phyloP scores from a whole-genome alignment of 768 basidiomycete genomes.

The Filobasidium wieringae region DNA sequence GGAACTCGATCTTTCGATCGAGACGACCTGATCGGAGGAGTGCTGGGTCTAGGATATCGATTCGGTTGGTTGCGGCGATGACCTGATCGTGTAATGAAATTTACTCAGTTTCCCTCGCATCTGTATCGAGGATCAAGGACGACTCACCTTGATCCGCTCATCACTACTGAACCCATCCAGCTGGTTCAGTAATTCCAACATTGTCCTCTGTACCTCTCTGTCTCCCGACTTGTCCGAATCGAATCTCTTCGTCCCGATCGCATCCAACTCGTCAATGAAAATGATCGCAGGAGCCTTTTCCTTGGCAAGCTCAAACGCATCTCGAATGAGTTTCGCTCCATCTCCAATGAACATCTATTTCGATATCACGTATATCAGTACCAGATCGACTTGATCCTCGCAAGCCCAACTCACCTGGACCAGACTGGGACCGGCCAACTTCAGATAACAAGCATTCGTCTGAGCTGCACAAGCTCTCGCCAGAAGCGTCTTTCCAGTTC shows the following conservation, averaged over 20 bases:
- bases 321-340: slow-evolving; percentile 95
- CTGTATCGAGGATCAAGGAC: not conserved
- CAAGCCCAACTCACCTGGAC: slow-evolving; percentile 66
- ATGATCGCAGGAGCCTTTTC: slow-evolving; percentile 98
- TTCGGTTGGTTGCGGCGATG: slow-evolving; percentile 96
- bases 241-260: slow-evolving; percentile 97
- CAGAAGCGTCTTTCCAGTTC: slow-evolving; percentile 94
- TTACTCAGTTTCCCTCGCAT: not conserved
- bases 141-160: slow-evolving; percentile 80
- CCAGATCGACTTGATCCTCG: too few relatives aligned
- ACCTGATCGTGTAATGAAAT: slow-evolving; percentile 50
- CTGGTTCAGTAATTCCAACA: slow-evolving; percentile 96
- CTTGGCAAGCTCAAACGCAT: slow-evolving; percentile 95
- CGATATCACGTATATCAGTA: too few relatives aligned
- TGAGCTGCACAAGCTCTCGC: slow-evolving; percentile 97
- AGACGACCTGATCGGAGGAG: slow-evolving; percentile 95
- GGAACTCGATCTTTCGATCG: slow-evolving; percentile 98
- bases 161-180: slow-evolving; percentile 95
- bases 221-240: slow-evolving; percentile 98
- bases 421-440: slow-evolving; percentile 90
- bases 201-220: slow-evolving; percentile 98
- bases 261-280: slow-evolving; percentile 95
- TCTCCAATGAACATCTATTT: slow-evolving; percentile 92
- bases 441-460: slow-evolving; percentile 94
- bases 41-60: slow-evolving; percentile 95